These are phyloP conservation scores for Populus hybrid DNA, from an alignment of 441 rosid genomes.

Conservation along the genomic window DNA sequence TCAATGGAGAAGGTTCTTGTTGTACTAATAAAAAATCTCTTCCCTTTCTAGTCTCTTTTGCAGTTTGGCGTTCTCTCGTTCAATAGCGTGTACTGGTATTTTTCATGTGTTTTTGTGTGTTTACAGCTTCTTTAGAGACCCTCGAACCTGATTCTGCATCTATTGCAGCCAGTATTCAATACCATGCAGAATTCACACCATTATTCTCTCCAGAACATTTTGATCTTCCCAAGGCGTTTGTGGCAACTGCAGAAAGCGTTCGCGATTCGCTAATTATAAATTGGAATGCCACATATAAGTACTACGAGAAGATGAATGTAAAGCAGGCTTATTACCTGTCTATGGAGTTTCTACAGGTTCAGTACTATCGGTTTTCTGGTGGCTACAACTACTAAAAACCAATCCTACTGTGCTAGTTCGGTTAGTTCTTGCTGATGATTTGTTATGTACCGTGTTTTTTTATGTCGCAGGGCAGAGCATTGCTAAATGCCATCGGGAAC, in stretches of 20 bases:
- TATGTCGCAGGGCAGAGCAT: constrained; percentile 41
- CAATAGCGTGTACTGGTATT: background rate
- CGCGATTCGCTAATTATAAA: constrained; percentile 40
- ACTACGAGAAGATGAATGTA: constrained; percentile 32
- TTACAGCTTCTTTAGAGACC: constrained; percentile 19
- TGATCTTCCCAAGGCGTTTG: constrained; percentile 39
- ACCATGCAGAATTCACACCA: constrained; percentile 45
- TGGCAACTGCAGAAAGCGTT: constrained; percentile 43
- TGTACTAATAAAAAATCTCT: background rate
- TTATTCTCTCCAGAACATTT: constrained; percentile 38
- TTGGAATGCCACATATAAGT: constrained; percentile 41
- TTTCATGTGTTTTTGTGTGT: background rate
- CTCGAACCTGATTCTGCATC: constrained; percentile 27
- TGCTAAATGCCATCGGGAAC: constrained; percentile 47
- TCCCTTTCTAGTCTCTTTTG: background rate
- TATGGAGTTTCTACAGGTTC: constrained; percentile 46
- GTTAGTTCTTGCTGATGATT: background rate
- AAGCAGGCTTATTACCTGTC: constrained; percentile 50
- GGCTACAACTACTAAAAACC: background rate
- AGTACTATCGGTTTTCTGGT: background rate
- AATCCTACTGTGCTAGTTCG: background rate
- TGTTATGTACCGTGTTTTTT: background rate
- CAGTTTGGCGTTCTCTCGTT: background rate
- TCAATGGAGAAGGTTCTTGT: constrained; percentile 27
- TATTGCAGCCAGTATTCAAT: constrained; percentile 35